These are phyloP conservation scores for Aspergillus ruber DNA, from an alignment of 2,329 filamentous ascomycete genomes.

Conservation along the genomic window DNA sequence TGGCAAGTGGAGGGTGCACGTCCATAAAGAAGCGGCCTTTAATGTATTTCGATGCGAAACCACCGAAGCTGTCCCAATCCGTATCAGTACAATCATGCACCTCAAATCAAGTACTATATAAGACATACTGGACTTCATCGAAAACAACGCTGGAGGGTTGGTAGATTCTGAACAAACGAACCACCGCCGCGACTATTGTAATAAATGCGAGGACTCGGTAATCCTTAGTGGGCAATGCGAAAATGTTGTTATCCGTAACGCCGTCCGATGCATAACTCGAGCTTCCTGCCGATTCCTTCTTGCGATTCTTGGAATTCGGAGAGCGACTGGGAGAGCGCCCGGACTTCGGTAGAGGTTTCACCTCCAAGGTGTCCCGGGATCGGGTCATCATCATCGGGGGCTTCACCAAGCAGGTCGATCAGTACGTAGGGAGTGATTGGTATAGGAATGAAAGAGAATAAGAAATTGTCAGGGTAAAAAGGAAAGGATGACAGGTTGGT, in stretches of 20 bases:
- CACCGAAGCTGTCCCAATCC: conserved; percentile 67
- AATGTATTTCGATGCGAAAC: conserved; percentile 98
- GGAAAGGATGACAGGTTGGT: conserved; percentile 4
- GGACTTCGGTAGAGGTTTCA: conserved; percentile 28
- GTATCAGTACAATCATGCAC: conserved; percentile 1
- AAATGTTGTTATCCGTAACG: conserved; percentile 82
- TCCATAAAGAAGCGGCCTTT: conserved; percentile 99
- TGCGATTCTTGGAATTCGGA: conserved; percentile 32
- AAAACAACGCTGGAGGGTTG: conserved; percentile 96
- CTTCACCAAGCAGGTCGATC: conserved; percentile 4
- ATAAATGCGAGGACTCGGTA: conserved; percentile 69
- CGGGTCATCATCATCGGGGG: conserved; percentile 21
- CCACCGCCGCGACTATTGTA: conserved; percentile 67
- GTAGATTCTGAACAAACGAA: conserved; percentile 92
- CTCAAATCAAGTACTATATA: not conserved
- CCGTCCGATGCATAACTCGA: conserved; percentile 44
- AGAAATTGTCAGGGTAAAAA: conserved; percentile 7
- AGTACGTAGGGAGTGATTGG: conserved; percentile 4
- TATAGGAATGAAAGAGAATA: conserved; percentile 6
- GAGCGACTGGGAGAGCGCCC: conserved; percentile 35
- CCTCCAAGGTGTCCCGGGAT: conserved; percentile 30
- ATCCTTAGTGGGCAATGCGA: conserved; percentile 75
- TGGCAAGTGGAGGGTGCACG: conserved; percentile 95
- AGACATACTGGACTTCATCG: conserved; percentile 92
- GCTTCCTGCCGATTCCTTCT: conserved; percentile 22